These are phyloP conservation scores for Trichoderma sp. DNA, from an alignment of 2,329 filamentous ascomycete genomes.

Conservation along the genomic window DNA sequence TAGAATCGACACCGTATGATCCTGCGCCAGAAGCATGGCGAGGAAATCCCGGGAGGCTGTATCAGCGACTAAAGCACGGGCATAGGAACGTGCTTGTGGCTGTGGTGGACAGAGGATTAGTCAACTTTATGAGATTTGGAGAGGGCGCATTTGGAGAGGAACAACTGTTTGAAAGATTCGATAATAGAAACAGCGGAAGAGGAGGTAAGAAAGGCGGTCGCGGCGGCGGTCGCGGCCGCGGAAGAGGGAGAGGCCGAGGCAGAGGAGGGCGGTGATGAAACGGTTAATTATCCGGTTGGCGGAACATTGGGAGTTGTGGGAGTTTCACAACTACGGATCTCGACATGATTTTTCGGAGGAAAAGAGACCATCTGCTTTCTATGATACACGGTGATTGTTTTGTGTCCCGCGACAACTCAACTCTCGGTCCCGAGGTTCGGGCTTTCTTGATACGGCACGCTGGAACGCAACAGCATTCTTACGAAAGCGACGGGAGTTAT, in stretches of 20 bases:
- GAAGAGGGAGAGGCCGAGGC: slow-evolving; percentile 31
- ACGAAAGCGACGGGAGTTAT: background rate
- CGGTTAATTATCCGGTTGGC: background rate
- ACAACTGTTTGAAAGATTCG: slow-evolving; percentile 64
- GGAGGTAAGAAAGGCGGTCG: slow-evolving; percentile 47
- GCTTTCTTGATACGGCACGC: background rate
- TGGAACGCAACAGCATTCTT: background rate
- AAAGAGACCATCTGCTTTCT: background rate
- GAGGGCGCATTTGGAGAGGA: slow-evolving; percentile 81
- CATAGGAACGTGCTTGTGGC: slow-evolving; percentile 82
- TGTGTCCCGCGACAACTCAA: background rate
- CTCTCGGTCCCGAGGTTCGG: background rate
- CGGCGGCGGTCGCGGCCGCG: slow-evolving; percentile 42
- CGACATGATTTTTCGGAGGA: background rate
- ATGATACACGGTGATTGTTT: background rate
- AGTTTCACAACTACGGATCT: background rate
- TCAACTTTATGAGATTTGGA: slow-evolving; percentile 80
- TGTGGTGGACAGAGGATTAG: slow-evolving; percentile 84
- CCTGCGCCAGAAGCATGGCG: slow-evolving; percentile 49
- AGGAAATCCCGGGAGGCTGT: slow-evolving; percentile 54
- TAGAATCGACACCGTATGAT: slow-evolving; percentile 72
- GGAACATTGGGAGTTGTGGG: background rate
- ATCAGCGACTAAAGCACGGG: slow-evolving; percentile 80
- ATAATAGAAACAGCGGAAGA: slow-evolving; percentile 41
- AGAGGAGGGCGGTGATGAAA: slow-evolving; percentile 29